Base-by-base conservation (phyloP, 495 filamentous ascomycete genomes). In the Bacidia rubella region DNA sequence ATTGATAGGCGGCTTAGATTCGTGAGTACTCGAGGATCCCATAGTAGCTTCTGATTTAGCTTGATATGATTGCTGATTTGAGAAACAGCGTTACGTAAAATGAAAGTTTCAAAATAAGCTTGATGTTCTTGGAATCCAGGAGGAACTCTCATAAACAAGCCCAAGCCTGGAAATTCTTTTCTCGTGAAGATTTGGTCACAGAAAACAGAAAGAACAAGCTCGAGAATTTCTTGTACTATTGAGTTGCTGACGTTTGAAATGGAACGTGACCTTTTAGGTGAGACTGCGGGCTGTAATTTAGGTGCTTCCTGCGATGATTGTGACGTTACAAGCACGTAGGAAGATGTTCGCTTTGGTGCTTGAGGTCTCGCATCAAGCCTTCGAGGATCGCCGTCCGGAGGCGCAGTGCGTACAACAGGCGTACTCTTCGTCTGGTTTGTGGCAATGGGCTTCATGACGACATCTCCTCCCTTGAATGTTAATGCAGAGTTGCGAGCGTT, bases 101-200 rank as follows among this genome's bases (percentile, higher is more conserved):
- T 65, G 67, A 90, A 96, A 0, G 93, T 93, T 63, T 90, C 86
- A 60, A 97, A 95, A 63, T 86, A 90, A 3, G 89, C 88, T 56
- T 95, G 89, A 57, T 96, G 86, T 60, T 96, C 90, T 60, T 87
- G 76, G 61, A 90, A 94, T 1, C 90, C 88, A 3, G 92, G 85
- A 2, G 92, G 92, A 1, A 89, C 79, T 63, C 92, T 94, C n/a
- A 86, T 68, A 60, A 86, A 92, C 24, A 97, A 67, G 0, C 86
- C 86, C 49, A 98, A 83, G 2, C 93, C 90, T 2, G 84, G 73
- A 60, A 96, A 98, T 24, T 98, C 89, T 64, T 94, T 90, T 27
- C 85, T 80, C 29, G 75, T 73, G 39, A 94, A 71, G 0, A 97
- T 65, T 55, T 95, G 85, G 61, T 94, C 87, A 40, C 81, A 67